Conservation (phyloP, 495 filamentous ascomycete genomes). For the Cudoniella acicularis region DNA sequence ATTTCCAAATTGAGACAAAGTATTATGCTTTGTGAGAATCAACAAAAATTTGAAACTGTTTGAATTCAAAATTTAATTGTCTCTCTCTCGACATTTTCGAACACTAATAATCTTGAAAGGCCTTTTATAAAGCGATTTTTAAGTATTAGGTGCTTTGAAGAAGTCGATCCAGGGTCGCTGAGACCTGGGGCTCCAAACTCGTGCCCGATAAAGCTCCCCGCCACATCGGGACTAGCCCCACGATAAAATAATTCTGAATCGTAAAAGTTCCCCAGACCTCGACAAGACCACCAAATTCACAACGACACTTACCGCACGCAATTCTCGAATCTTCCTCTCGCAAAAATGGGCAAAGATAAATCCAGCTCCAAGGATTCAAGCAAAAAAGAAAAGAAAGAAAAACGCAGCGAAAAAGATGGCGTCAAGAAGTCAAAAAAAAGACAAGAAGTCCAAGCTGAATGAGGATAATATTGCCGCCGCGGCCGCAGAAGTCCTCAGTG, state of each 20-base stretch:
- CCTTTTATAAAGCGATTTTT: no score
- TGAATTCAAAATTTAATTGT: no score
- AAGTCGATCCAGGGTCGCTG: no score
- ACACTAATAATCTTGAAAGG: no score
- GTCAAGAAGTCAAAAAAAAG: conserved; percentile 67
- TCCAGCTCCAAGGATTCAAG: conserved; percentile 31
- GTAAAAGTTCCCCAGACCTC: background rate
- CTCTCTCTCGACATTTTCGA: no score
- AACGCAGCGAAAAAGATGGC: conserved; percentile 71
- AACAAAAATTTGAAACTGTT: no score
- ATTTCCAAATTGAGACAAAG: no score
- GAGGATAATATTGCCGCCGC: conserved; percentile 53
- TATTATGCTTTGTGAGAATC: no score
- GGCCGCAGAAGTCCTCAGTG: conserved; percentile 42
- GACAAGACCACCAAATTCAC: background rate
- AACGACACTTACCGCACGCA: background rate
- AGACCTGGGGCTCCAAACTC: no score
- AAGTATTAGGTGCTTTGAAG: no score
- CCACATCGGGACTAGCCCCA: background rate
- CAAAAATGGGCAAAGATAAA: conserved; percentile 27
- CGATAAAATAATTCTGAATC: background rate
- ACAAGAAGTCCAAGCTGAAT: conserved; percentile 67
- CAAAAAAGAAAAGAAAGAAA: conserved; percentile 81
- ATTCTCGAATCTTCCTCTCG: conserved; percentile 1
- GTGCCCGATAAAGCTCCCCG: background rate